phyloP scores from a whole-genome alignment of 441 rosid genomes.

The Raphanus hybrid region DNA sequence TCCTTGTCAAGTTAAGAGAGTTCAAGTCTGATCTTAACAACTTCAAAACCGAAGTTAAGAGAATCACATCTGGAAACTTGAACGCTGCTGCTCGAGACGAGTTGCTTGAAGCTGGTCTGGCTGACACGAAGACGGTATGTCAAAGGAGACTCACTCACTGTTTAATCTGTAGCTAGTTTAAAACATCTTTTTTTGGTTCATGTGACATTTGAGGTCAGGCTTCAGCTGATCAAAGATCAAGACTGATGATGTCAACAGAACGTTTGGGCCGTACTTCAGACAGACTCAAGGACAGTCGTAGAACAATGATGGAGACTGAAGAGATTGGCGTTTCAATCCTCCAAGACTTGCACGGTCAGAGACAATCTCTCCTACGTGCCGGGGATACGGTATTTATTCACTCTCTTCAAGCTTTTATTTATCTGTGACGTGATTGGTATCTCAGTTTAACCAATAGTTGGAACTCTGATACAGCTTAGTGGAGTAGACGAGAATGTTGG shows the following conservation, averaged over 20 bases:
- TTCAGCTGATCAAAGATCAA: slow-evolving; percentile 91
- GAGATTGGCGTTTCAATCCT: slow-evolving; percentile 98
- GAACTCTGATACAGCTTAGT: slow-evolving; percentile 50
- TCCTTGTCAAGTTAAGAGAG: slow-evolving; percentile 90
- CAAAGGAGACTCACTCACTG: not conserved
- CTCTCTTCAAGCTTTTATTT: not conserved
- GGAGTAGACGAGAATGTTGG: slow-evolving; percentile 92
- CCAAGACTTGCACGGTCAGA: slow-evolving; percentile 89
- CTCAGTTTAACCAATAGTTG: slow-evolving; percentile 14
- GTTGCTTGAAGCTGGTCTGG: slow-evolving; percentile 90
- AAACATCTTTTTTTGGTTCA: not conserved
- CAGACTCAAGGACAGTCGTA: slow-evolving; percentile 84
- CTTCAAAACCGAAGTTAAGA: slow-evolving; percentile 81
- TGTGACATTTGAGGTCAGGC: slow-evolving; percentile 50
- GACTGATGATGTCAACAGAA: slow-evolving; percentile 82
- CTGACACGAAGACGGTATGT: slow-evolving; percentile 75
- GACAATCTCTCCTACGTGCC: slow-evolving; percentile 83
- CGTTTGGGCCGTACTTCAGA: slow-evolving; percentile 69
- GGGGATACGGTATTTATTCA: slow-evolving; percentile 60
- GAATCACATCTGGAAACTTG: slow-evolving; percentile 64
- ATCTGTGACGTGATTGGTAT: not conserved
- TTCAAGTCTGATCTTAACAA: slow-evolving; percentile 95
- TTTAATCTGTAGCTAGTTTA: not conserved
- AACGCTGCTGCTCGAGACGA: slow-evolving; percentile 80
- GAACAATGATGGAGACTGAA: slow-evolving; percentile 95